phyloP scores from a whole-genome alignment of 495 filamentous ascomycete genomes.

The Aspergillus ostianus region DNA sequence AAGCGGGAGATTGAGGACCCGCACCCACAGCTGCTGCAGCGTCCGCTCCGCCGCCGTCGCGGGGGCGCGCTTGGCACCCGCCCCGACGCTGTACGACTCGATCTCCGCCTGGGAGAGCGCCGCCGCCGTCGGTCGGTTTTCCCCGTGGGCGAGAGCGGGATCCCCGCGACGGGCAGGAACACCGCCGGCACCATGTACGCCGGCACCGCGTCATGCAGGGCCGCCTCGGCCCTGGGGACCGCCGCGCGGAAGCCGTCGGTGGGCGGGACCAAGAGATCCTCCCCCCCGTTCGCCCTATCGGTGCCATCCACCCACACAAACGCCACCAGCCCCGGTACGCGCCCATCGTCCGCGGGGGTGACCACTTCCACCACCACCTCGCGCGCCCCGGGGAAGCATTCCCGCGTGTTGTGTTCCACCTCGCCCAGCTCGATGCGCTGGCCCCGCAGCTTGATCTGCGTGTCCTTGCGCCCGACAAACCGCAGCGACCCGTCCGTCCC shows the following conservation, averaged over 20 bases:
- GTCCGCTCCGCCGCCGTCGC: background rate
- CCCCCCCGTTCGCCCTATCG: too few relatives aligned
- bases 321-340: too few relatives aligned
- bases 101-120: background rate
- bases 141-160: slow-evolving; percentile 30
- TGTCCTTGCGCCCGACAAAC: slow-evolving; percentile 9
- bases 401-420: background rate
- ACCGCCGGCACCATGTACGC: slow-evolving; percentile 40
- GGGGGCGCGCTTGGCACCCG: background rate
- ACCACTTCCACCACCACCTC: background rate
- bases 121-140: slow-evolving; percentile 30
- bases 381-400: background rate
- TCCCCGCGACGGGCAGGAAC: slow-evolving; percentile 29
- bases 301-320: too few relatives aligned
- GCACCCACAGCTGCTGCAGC: background rate
- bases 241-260: background rate
- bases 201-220: slow-evolving; percentile 14
- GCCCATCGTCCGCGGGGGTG: too few relatives aligned
- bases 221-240: background rate
- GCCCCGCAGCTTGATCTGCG: slow-evolving; percentile 9
- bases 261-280: too few relatives aligned
- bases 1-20: background rate
- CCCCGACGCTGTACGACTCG: background rate
- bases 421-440: slow-evolving; percentile 10
- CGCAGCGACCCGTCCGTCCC: background rate